Percentiles rank a stretch among this genome's conserved stretches.
Conservation (phyloP, 176 grass and related monocot species). For the Aegilops tauschii region DNA sequence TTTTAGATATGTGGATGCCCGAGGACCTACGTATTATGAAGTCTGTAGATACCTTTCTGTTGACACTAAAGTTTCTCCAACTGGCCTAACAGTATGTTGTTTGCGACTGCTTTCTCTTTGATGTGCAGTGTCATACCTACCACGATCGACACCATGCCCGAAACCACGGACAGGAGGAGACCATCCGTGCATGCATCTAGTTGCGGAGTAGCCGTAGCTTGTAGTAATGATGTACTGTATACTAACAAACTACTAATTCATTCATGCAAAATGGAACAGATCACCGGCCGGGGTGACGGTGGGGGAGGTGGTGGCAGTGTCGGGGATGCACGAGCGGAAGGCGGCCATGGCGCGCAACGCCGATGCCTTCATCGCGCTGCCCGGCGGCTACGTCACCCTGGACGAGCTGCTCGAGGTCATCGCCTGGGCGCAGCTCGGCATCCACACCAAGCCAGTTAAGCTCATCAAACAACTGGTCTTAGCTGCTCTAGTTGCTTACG, state of each 20-base stretch:
- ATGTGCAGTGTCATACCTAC: slow-evolving; percentile 66
- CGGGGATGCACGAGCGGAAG: slow-evolving; percentile 93
- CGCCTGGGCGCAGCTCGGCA: slow-evolving; percentile 92
- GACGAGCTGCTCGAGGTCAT: slow-evolving; percentile 96
- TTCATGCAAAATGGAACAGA: slow-evolving; percentile 18
- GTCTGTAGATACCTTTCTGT: not conserved
- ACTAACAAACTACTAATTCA: too few relatives aligned
- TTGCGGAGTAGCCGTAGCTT: too few relatives aligned
- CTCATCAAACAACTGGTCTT: too few relatives aligned
- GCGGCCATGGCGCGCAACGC: slow-evolving; percentile 87
- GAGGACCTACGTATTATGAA: too few relatives aligned
- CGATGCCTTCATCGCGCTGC: slow-evolving; percentile 95
- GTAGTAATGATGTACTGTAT: too few relatives aligned
- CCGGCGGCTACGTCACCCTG: slow-evolving; percentile 90
- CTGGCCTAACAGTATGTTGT: not conserved
- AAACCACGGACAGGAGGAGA: too few relatives aligned
- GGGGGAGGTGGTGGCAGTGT: slow-evolving; percentile 77
- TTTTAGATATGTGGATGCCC: too few relatives aligned
- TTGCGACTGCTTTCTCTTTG: not conserved
- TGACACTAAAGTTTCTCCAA: not conserved
- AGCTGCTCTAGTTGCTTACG: too few relatives aligned
- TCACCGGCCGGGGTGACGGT: slow-evolving; percentile 87
- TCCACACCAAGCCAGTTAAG: slow-evolving; percentile 88
- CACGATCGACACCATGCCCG: too few relatives aligned
- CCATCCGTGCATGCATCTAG: too few relatives aligned